Base-by-base conservation (phyloP, 257 asterid genomes). In the Nicotiana tabacum region DNA sequence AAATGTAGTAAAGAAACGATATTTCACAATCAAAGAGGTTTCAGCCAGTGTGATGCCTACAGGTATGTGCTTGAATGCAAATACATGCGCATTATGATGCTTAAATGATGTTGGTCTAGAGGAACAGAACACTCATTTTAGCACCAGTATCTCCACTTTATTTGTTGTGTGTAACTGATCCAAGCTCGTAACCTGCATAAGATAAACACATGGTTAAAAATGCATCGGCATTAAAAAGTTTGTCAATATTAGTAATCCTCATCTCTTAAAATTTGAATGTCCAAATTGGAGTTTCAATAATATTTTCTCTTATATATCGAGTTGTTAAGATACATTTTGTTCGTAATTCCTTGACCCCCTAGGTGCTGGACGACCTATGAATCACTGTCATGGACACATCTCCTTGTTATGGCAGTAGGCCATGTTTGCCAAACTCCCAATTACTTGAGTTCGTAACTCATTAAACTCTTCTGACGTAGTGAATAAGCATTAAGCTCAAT, bases 41-140 rank as follows among this genome's bases (percentile, higher is more conserved):
- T 93, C 82, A 91, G 83, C 90, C 92, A 88, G 51, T n/a, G 77
- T 72, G 90, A 91, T 78, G 95, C 97, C 61, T 24, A 5, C 33
- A 87, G 87, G 97, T 91, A 85, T 72, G 83, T 74, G 39, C 80
- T 27, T 74, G 27, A 48, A 46, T 74, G 43, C 9, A 51, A 48
- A 48, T 46, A 15, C 80, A 74, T 48, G 62, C 24, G 32, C 43
- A 27, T 27, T 74, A 27, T 4, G 11, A n/a, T 74, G 24, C 39
- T 48, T 74, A 74, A 48, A 56, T 27, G 39, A 57, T 27, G 62
- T 6, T 48, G 62, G 1, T 27, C 13, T 74, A 21, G 80, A 72
- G 53, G 39, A 74, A 27, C 0, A 13, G 27, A 74, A 48, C 43
- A 27, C 43, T 15, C 29, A 74, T 27, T 48, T 72, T 74, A 13